phyloP scores from a whole-genome alignment of 1,284 basidiomycete genomes.

The Cronartium quercuum region DNA sequence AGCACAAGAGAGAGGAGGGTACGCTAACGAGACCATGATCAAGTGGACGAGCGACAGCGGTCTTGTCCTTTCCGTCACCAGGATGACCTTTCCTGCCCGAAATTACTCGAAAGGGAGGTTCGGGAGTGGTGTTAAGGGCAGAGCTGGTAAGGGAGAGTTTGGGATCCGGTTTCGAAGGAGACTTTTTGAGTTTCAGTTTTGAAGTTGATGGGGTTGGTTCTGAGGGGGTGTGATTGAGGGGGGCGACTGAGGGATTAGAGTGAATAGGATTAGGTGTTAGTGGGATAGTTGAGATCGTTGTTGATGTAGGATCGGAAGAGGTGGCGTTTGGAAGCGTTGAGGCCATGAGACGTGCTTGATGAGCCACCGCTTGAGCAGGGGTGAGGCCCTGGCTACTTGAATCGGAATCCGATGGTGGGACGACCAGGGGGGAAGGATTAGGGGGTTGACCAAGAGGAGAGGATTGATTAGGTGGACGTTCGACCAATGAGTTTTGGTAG shows the following conservation, averaged over 20 bases:
- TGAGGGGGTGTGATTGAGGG: neutral
- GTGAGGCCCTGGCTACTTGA: slow-evolving; percentile 5
- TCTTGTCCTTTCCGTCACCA: slow-evolving; percentile 25
- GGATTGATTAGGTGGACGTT: neutral
- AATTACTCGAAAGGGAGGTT: slow-evolving; percentile 27
- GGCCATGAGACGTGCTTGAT: slow-evolving; percentile 18
- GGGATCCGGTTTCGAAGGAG: neutral
- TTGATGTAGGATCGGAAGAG: neutral
- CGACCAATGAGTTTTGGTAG: neutral
- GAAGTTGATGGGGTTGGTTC: neutral
- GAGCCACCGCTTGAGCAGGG: slow-evolving; percentile 14
- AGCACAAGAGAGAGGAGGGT: neutral
- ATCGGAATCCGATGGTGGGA: neutral
- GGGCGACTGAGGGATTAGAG: neutral
- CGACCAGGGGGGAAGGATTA: neutral
- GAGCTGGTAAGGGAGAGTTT: neutral
- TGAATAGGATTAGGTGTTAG: neutral
- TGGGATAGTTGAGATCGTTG: neutral
- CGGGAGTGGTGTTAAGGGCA: neutral
- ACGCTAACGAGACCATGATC: slow-evolving; percentile 9
- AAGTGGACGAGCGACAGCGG: slow-evolving; percentile 14
- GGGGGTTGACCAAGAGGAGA: neutral
- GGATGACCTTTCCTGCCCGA: slow-evolving; percentile 37
- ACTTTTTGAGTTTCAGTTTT: neutral
- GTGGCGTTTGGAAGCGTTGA: neutral